These are phyloP conservation scores for Emydomyces testavorans DNA, from an alignment of 2,329 filamentous ascomycete genomes.

Conservation along the genomic window DNA sequence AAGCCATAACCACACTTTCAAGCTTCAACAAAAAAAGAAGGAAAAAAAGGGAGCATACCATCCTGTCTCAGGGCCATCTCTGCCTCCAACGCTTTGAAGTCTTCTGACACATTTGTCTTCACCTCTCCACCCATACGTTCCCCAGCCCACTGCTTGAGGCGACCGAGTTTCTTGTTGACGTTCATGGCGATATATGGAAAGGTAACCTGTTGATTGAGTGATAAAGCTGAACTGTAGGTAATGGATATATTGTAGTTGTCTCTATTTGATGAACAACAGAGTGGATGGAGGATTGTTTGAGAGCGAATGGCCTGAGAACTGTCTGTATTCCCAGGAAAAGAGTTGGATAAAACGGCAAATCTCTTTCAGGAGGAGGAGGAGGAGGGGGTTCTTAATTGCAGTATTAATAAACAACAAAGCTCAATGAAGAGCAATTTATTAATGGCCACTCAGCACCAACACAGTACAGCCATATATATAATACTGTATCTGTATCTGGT, in stretches of 20 bases:
- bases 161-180: conserved; percentile 79
- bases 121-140: conserved; percentile 90
- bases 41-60: conserved; percentile 43
- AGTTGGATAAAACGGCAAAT: too few relatives aligned
- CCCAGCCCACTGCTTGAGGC: conserved; percentile 94
- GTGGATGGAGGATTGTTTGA: too few relatives aligned
- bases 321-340: too few relatives aligned
- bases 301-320: too few relatives aligned
- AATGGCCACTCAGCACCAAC: too few relatives aligned
- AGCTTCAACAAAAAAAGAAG: conserved; percentile 1
- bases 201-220: not conserved
- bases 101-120: conserved; percentile 75
- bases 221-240: not conserved
- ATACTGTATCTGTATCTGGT: too few relatives aligned
- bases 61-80: conserved; percentile 87
- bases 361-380: too few relatives aligned
- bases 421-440: too few relatives aligned
- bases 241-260: not conserved
- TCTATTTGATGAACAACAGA: too few relatives aligned
- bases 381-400: too few relatives aligned
- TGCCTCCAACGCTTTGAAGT: conserved; percentile 79
- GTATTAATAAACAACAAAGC: too few relatives aligned
- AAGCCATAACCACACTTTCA: not conserved
- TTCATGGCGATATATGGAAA: conserved; percentile 37
- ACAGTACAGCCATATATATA: too few relatives aligned